Evolutionary conservation across 106 monocot genomes (phyloP), one percentile per base, ranked within the genome.

Genomic region (Dendrobium nobile): DNA sequence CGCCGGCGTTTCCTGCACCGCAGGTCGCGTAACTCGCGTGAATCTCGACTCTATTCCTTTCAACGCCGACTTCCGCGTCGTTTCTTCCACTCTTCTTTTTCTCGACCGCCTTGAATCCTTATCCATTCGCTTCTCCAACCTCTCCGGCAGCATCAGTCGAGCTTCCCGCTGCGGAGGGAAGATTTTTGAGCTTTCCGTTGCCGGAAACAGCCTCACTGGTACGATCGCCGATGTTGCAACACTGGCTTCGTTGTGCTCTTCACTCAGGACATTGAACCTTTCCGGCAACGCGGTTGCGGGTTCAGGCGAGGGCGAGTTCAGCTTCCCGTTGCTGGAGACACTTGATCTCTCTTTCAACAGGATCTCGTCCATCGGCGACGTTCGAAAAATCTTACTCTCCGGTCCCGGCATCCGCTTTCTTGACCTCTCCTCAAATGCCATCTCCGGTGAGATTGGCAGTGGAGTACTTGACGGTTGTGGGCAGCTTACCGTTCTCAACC

Each of bases 311-410:
- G 59, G 17, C 9, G 64, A 1, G 20, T 54, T 75, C 27, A 72
- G 54, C 4, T 51, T 76, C 76, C 48, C 76, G 11, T 17, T 24
- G 3, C 54, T 95, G 15, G 85, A 87, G 43, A 47, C 65, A 5
- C 90, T 96, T 28, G 93, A 96, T 79, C 80, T 93, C 20, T 93
- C 96, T 20, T 73, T 48, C 78, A 96, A 96, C 86, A 83, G 33
- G 26, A 80, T 92, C 81, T 73, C 87, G 45, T 87, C 87, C 54
- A 26, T 48, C 10, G 76, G 16, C 10, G 65, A 17, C 85, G 19
- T 87, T 84, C 17, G 79, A 28, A 48, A 17, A 41, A 77, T 84
- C 83, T 81, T 87, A 85, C 75, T 83, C 11, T 2, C 76, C 16
- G 76, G 76, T 0, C 26, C 87, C 40, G 42, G 18, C 3, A 84